Evolutionary conservation across 2,329 filamentous ascomycete genomes (phyloP).

Genomic region (Cryphonectria naterciae): DNA sequence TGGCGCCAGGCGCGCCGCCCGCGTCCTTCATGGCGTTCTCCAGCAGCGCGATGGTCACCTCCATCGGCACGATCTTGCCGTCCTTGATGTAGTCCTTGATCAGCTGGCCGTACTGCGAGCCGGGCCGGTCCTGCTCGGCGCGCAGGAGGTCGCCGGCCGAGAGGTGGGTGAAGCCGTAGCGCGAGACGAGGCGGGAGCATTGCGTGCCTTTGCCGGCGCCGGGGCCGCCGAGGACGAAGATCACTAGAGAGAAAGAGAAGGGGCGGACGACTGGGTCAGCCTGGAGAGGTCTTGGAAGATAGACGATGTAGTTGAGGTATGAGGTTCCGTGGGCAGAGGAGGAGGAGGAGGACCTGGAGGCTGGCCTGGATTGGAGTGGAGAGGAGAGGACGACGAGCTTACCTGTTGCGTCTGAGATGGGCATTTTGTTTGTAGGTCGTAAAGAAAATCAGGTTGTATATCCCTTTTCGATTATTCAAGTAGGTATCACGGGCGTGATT

Average conservation of each 20-base stretch:
- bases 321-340: conserved; percentile 56
- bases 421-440: conserved; percentile 19
- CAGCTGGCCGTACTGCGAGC: conserved; percentile 86
- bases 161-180: conserved; percentile 91
- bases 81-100: conserved; percentile 94
- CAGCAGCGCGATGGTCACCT: conserved; percentile 90
- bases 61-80: conserved; percentile 97
- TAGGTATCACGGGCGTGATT: not conserved
- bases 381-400: conserved; percentile 48
- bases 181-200: conserved; percentile 81
- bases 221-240: conserved; percentile 54
- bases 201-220: conserved; percentile 97
- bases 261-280: not conserved
- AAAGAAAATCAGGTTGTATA: conserved; percentile 1
- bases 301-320: not conserved
- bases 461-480: not conserved
- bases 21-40: conserved; percentile 87
- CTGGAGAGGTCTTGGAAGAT: not conserved
- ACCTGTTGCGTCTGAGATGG: conserved; percentile 31
- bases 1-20: conserved; percentile 50
- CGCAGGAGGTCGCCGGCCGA: conserved; percentile 92
- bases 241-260: conserved; percentile 2
- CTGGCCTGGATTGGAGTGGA: conserved; percentile 75
- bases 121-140: conserved; percentile 86
- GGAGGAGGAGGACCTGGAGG: conserved; percentile 88